Percentiles rank a stretch among this genome's conserved stretches.
Evolutionary conservation across 768 basidiomycete genomes (phyloP).

Genomic region (Leccinum disarticulatum): DNA sequence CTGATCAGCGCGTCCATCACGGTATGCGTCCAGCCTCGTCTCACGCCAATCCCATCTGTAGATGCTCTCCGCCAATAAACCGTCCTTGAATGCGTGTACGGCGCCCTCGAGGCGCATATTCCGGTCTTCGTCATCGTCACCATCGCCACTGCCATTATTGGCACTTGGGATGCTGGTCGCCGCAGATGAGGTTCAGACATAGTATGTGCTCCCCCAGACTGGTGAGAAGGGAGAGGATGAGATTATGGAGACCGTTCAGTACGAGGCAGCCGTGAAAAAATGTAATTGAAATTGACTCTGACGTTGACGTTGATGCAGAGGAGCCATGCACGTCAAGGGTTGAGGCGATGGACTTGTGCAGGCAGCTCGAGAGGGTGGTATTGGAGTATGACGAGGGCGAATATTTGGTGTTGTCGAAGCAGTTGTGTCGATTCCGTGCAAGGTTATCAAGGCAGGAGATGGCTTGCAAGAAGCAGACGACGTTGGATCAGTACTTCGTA

Average conservation of each 20-base stretch:
- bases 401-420: background rate
- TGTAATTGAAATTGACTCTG: too few relatives aligned
- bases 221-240: too few relatives aligned
- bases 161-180: too few relatives aligned
- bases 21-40: too few relatives aligned
- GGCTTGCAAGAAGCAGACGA: background rate
- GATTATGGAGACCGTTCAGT: too few relatives aligned
- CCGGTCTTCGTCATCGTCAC: too few relatives aligned
- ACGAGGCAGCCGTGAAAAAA: too few relatives aligned
- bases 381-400: background rate
- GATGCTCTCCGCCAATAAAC: slow-evolving; percentile 56
- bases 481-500: background rate
- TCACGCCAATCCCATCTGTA: slow-evolving; percentile 35
- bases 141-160: too few relatives aligned
- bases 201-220: background rate
- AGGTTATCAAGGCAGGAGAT: background rate
- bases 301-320: background rate
- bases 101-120: slow-evolving; percentile 19
- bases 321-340: background rate
- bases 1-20: slow-evolving; percentile 7
- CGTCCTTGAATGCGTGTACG: slow-evolving; percentile 65
- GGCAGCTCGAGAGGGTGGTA: background rate
- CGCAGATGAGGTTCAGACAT: too few relatives aligned
- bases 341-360: background rate
- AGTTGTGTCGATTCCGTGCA: background rate